Conservation (phyloP, 2,329 filamentous ascomycete genomes). For the Talaromyces pinophilus region DNA sequence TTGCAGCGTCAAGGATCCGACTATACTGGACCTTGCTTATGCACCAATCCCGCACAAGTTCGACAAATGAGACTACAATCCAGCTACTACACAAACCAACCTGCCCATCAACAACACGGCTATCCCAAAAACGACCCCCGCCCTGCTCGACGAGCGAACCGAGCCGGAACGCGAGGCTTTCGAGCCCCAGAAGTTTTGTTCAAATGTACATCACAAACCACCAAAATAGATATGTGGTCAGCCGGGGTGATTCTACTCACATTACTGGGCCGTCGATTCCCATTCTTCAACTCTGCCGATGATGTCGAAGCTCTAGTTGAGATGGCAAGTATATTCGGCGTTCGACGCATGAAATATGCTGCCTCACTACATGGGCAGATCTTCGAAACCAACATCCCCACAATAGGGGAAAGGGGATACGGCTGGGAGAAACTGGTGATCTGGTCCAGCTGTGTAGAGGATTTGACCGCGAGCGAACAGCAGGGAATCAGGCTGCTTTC, state of each 20-base stretch:
- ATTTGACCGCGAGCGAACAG: conserved; percentile 52
- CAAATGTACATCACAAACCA: conserved; percentile 94
- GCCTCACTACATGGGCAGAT: conserved; percentile 85
- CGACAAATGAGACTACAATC: conserved; percentile 61
- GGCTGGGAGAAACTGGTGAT: conserved; percentile 89
- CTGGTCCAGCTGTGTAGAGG: conserved; percentile 83
- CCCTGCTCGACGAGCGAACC: conserved; percentile 85
- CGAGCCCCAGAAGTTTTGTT: conserved; percentile 94
- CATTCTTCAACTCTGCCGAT: conserved; percentile 98
- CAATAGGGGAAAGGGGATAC: conserved; percentile 81
- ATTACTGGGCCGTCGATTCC: conserved; percentile 85
- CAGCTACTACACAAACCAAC: conserved; percentile 60
- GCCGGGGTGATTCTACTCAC: conserved; percentile 97
- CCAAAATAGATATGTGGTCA: conserved; percentile 95
- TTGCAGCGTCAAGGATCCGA: conserved; percentile 57
- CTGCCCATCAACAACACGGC: conserved; percentile 55
- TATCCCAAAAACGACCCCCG: conserved; percentile 90
- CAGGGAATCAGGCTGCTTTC: conserved; percentile 48
- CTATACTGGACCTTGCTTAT: conserved; percentile 64
- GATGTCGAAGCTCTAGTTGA: conserved; percentile 98
- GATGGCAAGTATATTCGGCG: conserved; percentile 92
- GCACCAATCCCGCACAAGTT: conserved; percentile 64
- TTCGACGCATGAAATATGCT: conserved; percentile 76
- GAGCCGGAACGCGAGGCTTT: conserved; percentile 92
- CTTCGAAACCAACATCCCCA: conserved; percentile 90